Evolutionary conservation across 495 filamentous ascomycete genomes (phyloP).

Genomic region (Neurospora sp.): DNA sequence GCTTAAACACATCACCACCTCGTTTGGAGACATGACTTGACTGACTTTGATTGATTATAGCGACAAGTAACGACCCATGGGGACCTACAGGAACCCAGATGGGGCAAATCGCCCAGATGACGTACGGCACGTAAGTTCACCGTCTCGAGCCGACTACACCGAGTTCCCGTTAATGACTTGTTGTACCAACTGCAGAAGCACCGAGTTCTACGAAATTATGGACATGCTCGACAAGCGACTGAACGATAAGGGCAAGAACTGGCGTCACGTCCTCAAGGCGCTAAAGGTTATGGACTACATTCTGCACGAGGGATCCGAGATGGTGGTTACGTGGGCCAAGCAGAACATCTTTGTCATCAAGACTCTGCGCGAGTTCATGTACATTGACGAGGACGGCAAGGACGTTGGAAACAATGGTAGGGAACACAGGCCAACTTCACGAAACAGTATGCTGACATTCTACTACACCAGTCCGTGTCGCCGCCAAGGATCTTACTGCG

Average conservation of each 20-base stretch:
- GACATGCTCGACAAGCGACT: constrained; percentile 99
- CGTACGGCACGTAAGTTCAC: constrained; percentile 77
- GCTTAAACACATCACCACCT: background rate
- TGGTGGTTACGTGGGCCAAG: constrained; percentile 95
- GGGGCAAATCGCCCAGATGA: constrained; percentile 96
- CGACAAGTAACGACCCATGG: constrained; percentile 99
- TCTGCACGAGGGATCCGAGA: constrained; percentile 91
- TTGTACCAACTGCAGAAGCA: constrained; percentile 47
- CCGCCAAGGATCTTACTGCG: constrained; percentile 93
- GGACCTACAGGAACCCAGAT: constrained; percentile 97
- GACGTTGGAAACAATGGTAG: constrained; percentile 94
- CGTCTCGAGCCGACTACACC: constrained; percentile 1
- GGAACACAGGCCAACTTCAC: background rate
- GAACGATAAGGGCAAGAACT: constrained; percentile 99
- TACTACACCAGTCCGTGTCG: constrained; percentile 64
- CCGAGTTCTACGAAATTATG: constrained; percentile 98
- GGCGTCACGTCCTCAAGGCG: constrained; percentile 96
- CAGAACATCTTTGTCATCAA: constrained; percentile 99
- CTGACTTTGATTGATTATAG: constrained; percentile 35
- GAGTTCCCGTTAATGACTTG: background rate
- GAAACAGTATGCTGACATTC: background rate
- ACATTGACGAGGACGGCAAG: constrained; percentile 86
- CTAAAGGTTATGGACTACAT: constrained; percentile 98
- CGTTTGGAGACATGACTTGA: background rate
- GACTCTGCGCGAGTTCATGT: constrained; percentile 91